A percentile compares a stretch with the other conserved stretches of the same genome.
These are phyloP conservation scores for Pisolithus thermaeus DNA, from an alignment of 1,284 basidiomycete species.

Conservation along the genomic window DNA sequence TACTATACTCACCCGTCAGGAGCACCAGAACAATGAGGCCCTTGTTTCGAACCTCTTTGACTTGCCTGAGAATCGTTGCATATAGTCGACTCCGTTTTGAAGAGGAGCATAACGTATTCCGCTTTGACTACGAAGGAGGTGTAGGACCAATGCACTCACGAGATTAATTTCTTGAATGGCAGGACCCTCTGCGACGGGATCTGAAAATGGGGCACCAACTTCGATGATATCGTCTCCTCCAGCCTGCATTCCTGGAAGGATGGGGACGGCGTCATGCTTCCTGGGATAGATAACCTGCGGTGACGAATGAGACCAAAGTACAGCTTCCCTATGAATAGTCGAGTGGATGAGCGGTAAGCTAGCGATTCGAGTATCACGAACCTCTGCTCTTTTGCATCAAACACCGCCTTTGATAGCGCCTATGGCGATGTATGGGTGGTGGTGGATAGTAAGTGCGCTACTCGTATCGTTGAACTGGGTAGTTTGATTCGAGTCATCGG, in stretches of 20 bases:
- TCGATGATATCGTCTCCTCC: slow-evolving; percentile 95
- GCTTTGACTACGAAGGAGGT: neutral
- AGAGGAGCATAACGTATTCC: slow-evolving; percentile 60
- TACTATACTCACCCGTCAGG: slow-evolving; percentile 72
- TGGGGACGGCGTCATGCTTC: slow-evolving; percentile 72
- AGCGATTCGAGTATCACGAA: neutral
- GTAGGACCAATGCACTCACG: slow-evolving; percentile 39
- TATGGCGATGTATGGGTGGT: neutral
- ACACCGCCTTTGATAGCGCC: slow-evolving; percentile 5
- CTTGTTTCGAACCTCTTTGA: slow-evolving; percentile 71
- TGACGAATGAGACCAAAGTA: slow-evolving; percentile 82
- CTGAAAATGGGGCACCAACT: slow-evolving; percentile 90
- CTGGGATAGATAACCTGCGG: slow-evolving; percentile 87
- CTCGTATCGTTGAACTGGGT: neutral
- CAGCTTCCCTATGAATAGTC: slow-evolving; percentile 48
- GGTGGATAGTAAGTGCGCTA: neutral
- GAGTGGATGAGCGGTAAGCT: neutral
- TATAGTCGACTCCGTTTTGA: slow-evolving; percentile 79
- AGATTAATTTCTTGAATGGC: slow-evolving; percentile 88
- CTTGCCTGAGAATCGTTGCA: slow-evolving; percentile 63
- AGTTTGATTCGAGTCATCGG: neutral
- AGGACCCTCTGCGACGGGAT: slow-evolving; percentile 92
- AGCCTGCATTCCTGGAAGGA: slow-evolving; percentile 84
- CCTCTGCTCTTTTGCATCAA: slow-evolving; percentile 7
- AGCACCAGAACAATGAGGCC: slow-evolving; percentile 85